Conservation (phyloP, 2,329 filamentous ascomycete species). For the Xylariaceae sp. region DNA sequence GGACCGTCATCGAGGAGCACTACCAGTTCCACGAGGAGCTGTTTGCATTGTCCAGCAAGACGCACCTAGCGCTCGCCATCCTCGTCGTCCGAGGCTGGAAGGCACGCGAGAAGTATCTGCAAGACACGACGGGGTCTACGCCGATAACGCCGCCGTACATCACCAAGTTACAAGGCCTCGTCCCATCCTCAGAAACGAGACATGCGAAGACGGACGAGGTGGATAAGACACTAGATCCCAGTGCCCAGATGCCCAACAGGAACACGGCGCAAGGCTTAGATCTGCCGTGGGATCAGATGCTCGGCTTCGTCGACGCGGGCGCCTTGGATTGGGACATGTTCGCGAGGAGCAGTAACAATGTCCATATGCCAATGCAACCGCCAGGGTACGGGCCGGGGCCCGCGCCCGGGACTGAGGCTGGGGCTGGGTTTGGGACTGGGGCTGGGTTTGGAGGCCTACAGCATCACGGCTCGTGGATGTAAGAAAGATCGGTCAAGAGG, state of each 20-base stretch:
- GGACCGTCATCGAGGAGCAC: slow-evolving; percentile 41
- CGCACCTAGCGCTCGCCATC: slow-evolving; percentile 40
- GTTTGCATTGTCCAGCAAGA: slow-evolving; percentile 42
- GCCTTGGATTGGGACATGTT: slow-evolving; percentile 31
- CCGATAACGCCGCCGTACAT: slow-evolving; percentile 43
- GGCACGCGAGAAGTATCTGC: slow-evolving; percentile 40
- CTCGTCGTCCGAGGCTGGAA: slow-evolving; percentile 49
- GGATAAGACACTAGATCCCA: slow-evolving; percentile 7
- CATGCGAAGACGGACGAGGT: slow-evolving; percentile 21
- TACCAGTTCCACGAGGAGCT: slow-evolving; percentile 48
- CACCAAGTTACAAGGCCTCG: slow-evolving; percentile 36
- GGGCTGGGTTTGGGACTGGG: too few relatives aligned
- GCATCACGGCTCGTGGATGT: slow-evolving; percentile 14
- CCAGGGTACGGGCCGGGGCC: slow-evolving; percentile 15
- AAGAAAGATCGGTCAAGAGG: slow-evolving; percentile 1
- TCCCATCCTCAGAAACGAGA: slow-evolving; percentile 37
- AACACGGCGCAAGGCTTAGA: slow-evolving; percentile 11
- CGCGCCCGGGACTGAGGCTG: too few relatives aligned
- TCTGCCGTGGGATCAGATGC: slow-evolving; percentile 31
- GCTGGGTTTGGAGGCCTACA: too few relatives aligned
- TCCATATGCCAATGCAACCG: slow-evolving; percentile 5
- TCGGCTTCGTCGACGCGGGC: slow-evolving; percentile 27
- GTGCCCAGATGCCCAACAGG: slow-evolving; percentile 2
- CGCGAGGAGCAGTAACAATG: slow-evolving; percentile 14
- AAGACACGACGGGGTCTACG: slow-evolving; percentile 30